Conservation (phyloP, 1,139 yeast species). For the Kodamaea ohmeri region DNA sequence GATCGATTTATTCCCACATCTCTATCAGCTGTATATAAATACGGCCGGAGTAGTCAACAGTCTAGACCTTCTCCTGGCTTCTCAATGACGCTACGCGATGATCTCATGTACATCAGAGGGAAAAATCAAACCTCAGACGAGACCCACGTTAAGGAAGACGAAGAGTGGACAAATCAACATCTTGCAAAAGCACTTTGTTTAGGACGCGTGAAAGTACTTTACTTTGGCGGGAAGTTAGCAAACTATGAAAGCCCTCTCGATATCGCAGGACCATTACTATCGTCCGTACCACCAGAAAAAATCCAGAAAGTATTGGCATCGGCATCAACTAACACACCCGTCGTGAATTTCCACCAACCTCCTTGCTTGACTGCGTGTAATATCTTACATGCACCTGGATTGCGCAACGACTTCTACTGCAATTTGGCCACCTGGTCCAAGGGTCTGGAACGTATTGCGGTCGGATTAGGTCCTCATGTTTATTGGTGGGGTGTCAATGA, state of each 20-base stretch:
- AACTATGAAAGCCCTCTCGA: conserved; percentile 9
- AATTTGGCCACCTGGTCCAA: conserved; percentile 76
- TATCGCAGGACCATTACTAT: conserved; percentile 16
- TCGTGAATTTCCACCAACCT: conserved; percentile 2
- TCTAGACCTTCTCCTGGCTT: background rate
- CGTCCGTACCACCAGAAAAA: conserved; percentile 17
- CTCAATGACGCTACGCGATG: conserved; percentile 2
- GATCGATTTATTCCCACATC: conserved; percentile 23
- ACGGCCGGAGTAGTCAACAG: background rate
- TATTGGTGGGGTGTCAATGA: conserved; percentile 63
- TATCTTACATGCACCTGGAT: conserved; percentile 69
- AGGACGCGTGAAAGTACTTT: background rate
- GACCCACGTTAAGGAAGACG: background rate
- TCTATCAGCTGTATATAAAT: conserved; percentile 21
- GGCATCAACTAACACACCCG: conserved; percentile 7
- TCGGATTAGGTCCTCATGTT: conserved; percentile 62
- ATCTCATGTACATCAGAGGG: background rate
- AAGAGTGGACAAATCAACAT: background rate
- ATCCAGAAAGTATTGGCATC: conserved; percentile 13
- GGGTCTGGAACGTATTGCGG: conserved; percentile 52
- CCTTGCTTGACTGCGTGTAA: conserved; percentile 12
- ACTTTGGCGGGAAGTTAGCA: background rate
- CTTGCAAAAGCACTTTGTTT: conserved; percentile 1
- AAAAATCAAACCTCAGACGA: background rate
- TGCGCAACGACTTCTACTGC: conserved; percentile 78